Evolutionary conservation across 176 grass and related monocot genomes (phyloP).

Genomic region (Hordeum marinum): DNA sequence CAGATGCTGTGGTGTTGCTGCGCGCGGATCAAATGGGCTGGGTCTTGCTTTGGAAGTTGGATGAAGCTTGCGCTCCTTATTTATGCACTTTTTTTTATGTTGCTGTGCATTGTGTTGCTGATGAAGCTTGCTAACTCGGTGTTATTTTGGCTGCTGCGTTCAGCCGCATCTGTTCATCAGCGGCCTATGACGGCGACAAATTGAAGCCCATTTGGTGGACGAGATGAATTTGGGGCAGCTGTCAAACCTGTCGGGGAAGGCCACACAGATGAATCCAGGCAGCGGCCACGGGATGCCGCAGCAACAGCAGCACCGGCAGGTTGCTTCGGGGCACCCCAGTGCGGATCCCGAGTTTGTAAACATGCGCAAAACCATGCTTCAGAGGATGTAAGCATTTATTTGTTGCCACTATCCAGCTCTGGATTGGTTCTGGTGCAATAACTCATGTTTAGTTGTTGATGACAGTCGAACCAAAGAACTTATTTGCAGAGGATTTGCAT

Average conservation of each 20-base stretch:
- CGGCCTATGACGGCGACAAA: not conserved
- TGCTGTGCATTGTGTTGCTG: not conserved
- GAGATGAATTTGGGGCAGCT: slow-evolving; percentile 26
- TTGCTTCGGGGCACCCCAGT: not conserved
- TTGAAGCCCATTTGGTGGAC: not conserved
- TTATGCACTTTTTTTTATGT: too few relatives aligned
- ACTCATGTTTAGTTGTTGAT: not conserved
- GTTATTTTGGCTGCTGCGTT: slow-evolving; percentile 1
- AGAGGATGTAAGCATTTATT: slow-evolving; percentile 46
- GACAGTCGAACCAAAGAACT: not conserved
- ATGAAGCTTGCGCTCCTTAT: not conserved
- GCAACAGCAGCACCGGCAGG: slow-evolving; percentile 31
- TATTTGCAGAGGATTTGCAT: not conserved
- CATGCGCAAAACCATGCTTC: slow-evolving; percentile 22
- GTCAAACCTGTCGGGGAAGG: slow-evolving; percentile 7
- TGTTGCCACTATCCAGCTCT: not conserved
- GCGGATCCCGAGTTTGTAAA: slow-evolving; percentile 28
- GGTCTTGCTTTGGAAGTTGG: not conserved
- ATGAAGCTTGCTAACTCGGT: not conserved
- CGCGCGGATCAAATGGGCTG: not conserved
- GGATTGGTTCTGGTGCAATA: not conserved
- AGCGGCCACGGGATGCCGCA: not conserved
- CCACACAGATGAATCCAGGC: slow-evolving; percentile 16
- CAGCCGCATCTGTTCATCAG: not conserved
- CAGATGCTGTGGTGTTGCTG: not conserved